Evolutionary conservation across 2,329 filamentous ascomycete species (phyloP).

Genomic region (Lomentospora prolificans): DNA sequence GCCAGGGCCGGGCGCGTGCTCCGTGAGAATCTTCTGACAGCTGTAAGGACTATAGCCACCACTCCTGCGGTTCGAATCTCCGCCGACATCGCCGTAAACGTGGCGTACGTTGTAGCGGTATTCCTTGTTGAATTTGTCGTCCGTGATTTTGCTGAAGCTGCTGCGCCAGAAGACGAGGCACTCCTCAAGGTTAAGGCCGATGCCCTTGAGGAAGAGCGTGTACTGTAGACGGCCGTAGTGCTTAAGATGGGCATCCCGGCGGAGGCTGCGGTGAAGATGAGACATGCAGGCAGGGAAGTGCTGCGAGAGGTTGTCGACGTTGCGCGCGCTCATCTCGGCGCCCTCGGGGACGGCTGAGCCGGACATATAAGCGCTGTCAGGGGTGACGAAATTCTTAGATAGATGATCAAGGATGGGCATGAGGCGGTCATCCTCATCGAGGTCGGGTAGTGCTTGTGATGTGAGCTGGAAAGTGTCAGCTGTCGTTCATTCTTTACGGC

Average conservation of each 20-base stretch:
- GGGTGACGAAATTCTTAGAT: constrained; percentile 92
- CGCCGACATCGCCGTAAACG: constrained; percentile 87
- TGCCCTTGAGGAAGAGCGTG: constrained; percentile 90
- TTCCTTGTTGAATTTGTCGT: constrained; percentile 94
- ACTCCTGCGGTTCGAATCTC: constrained; percentile 77
- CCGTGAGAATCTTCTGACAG: constrained; percentile 89
- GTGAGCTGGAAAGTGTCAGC: constrained; percentile 50
- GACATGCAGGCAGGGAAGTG: constrained; percentile 94
- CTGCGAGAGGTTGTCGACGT: constrained; percentile 68
- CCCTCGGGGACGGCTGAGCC: constrained; percentile 56
- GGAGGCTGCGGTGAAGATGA: constrained; percentile 74
- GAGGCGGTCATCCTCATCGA: constrained; percentile 93
- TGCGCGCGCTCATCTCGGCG: constrained; percentile 63
- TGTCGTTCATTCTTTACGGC: background rate
- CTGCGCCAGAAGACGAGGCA: constrained; percentile 85
- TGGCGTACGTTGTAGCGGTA: constrained; percentile 98
- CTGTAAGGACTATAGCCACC: constrained; percentile 85
- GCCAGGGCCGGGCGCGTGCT: constrained; percentile 75
- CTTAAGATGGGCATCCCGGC: constrained; percentile 83
- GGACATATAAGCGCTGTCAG: constrained; percentile 67
- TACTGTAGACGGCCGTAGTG: constrained; percentile 92
- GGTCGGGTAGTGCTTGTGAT: constrained; percentile 76
- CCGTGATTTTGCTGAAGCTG: constrained; percentile 75
- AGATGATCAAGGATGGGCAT: constrained; percentile 60
- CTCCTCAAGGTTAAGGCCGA: constrained; percentile 86